Conservation (phyloP, 1,139 yeast species). For the Protomyces inundatus region DNA sequence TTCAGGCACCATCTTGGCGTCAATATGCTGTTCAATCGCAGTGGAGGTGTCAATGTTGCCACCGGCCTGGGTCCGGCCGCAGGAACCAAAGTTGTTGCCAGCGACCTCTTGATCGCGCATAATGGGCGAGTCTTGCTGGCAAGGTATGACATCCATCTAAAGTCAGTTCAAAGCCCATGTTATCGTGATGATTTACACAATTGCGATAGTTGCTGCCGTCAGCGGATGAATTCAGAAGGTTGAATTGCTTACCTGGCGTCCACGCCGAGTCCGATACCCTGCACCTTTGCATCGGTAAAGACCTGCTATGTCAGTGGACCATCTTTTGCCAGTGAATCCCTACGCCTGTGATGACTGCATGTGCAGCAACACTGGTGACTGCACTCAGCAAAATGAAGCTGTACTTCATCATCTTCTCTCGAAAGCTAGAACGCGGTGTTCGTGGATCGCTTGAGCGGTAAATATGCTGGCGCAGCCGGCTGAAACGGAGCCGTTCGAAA, state of each 20-base stretch:
- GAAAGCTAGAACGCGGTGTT: no score
- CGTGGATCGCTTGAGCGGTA: no score
- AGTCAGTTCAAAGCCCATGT: neutral
- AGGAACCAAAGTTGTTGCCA: conserved; percentile 19
- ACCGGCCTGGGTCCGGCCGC: conserved; percentile 23
- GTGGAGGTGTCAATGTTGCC: conserved; percentile 25
- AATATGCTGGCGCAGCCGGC: no score
- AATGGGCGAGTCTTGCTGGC: conserved; percentile 24
- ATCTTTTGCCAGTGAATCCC: neutral
- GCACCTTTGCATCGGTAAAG: conserved; percentile 8
- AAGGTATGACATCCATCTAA: conserved; percentile 22
- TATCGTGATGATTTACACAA: neutral
- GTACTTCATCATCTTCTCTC: neutral
- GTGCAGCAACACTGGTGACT: conserved; percentile 3
- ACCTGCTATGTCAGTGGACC: neutral
- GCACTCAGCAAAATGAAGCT: neutral
- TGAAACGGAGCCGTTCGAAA: no score
- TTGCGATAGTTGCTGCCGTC: conserved; percentile 6
- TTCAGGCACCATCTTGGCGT: conserved; percentile 18
- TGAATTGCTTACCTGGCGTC: conserved; percentile 1
- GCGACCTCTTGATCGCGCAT: conserved; percentile 24
- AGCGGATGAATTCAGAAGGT: neutral
- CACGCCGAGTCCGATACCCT: conserved; percentile 22
- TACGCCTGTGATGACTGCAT: conserved; percentile 21
- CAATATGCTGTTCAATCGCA: conserved; percentile 21